phyloP scores from a whole-genome alignment of 805 yeast species.

The Maudiozyma pseudohumilis region DNA sequence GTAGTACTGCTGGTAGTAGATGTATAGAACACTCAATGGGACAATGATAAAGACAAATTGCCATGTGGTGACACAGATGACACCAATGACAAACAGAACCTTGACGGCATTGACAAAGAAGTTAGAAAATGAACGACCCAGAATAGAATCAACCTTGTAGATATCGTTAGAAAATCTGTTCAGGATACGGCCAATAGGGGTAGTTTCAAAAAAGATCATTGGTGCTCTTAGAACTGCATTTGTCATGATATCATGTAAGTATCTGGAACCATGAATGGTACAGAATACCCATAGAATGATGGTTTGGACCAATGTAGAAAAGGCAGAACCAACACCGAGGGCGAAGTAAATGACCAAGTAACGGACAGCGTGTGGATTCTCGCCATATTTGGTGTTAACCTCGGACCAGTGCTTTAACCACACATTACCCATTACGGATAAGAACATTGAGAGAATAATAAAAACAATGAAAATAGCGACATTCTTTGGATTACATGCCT shows the following conservation, averaged over 20 bases:
- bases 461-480: slow-evolving; percentile 49
- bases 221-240: slow-evolving; percentile 72
- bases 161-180: slow-evolving; percentile 89
- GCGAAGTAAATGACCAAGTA: slow-evolving; percentile 69
- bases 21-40: slow-evolving; percentile 59
- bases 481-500: slow-evolving; percentile 67
- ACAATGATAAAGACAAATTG: slow-evolving; percentile 60
- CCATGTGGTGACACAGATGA: slow-evolving; percentile 84
- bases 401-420: slow-evolving; percentile 99
- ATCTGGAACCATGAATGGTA: slow-evolving; percentile 71
- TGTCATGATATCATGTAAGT: slow-evolving; percentile 69
- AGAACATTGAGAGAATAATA: slow-evolving; percentile 47
- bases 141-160: slow-evolving; percentile 73
- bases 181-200: slow-evolving; percentile 87
- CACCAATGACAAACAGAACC: slow-evolving; percentile 66
- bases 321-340: slow-evolving; percentile 61
- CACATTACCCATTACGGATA: slow-evolving; percentile 62
- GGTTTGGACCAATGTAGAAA: slow-evolving; percentile 53
- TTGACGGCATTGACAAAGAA: slow-evolving; percentile 52
- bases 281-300: slow-evolving; percentile 70
- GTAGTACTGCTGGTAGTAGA: slow-evolving; percentile 68
- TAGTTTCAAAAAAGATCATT: slow-evolving; percentile 91
- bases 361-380: slow-evolving; percentile 60
- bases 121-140: slow-evolving; percentile 61
- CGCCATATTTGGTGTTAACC: slow-evolving; percentile 56